A percentile compares a stretch with the other conserved stretches of the same genome.
phyloP scores from a whole-genome alignment of 2,329 filamentous ascomycete species.

The Neopestalotiopsis sp. region DNA sequence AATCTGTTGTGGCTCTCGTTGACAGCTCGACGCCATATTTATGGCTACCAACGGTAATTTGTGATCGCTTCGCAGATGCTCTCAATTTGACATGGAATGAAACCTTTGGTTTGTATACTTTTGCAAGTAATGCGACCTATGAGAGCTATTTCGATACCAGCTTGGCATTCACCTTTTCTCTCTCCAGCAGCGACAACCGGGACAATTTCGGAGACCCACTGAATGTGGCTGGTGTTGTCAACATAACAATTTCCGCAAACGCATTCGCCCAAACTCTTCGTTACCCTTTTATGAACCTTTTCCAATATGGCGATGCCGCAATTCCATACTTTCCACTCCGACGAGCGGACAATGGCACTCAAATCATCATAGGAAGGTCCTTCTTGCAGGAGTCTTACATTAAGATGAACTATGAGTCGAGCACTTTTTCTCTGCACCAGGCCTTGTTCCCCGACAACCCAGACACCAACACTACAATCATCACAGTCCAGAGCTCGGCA shows the following conservation, averaged over 20 bases:
- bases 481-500: constrained; percentile 47
- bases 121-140: constrained; percentile 62
- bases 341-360: constrained; percentile 55
- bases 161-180: constrained; percentile 61
- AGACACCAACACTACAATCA: constrained; percentile 44
- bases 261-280: constrained; percentile 57
- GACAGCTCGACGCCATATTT: constrained; percentile 70
- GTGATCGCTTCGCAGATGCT: constrained; percentile 66
- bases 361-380: constrained; percentile 68
- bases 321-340: constrained; percentile 71
- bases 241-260: constrained; percentile 58
- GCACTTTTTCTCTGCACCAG: constrained; percentile 60
- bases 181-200: constrained; percentile 61
- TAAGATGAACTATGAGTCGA: constrained; percentile 61
- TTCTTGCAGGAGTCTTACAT: constrained; percentile 75
- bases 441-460: constrained; percentile 56
- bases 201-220: constrained; percentile 57
- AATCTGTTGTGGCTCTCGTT: constrained; percentile 58
- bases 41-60: constrained; percentile 66
- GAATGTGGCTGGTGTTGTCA: constrained; percentile 56
- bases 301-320: constrained; percentile 49
- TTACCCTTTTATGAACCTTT: constrained; percentile 54
- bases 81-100: constrained; percentile 71
- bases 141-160: constrained; percentile 49
- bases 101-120: constrained; percentile 67